Evolutionary conservation across 345 rosid genomes (phyloP).

Genomic region (Microcos paniculata): DNA sequence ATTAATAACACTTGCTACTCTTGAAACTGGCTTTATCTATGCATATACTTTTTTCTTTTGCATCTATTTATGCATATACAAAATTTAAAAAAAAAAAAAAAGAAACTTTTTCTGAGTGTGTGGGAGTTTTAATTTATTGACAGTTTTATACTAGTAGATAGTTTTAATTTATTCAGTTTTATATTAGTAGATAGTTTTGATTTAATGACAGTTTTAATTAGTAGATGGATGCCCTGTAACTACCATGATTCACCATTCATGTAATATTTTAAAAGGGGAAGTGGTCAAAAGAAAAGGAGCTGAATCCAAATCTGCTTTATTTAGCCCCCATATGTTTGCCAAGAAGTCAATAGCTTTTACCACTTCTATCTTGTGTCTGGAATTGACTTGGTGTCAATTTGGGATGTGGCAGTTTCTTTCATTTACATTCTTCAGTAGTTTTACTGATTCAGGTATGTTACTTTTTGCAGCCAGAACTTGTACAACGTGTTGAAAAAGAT

Average conservation of each 20-base stretch:
- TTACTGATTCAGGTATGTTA: slow-evolving; percentile 20
- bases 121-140: neutral
- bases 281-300: neutral
- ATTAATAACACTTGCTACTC: slow-evolving; percentile 16
- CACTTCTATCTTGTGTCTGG: neutral
- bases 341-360: neutral
- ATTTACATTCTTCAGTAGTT: neutral
- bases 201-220: too few relatives aligned
- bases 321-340: neutral
- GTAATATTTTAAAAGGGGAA: neutral
- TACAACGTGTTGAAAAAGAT: slow-evolving; percentile 84
- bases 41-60: neutral
- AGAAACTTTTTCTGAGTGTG: neutral
- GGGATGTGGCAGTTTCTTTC: neutral
- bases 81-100: neutral
- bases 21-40: neutral
- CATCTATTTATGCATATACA: too few relatives aligned
- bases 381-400: neutral
- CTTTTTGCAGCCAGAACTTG: slow-evolving; percentile 90
- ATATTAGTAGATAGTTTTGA: too few relatives aligned
- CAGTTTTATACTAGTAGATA: too few relatives aligned
- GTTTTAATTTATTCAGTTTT: too few relatives aligned
- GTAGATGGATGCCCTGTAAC: neutral
- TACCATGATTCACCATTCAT: neutral
- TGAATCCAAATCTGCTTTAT: neutral